A percentile compares a stretch with the other conserved stretches of the same genome.
phyloP scores from a whole-genome alignment of 352 stramenopile genomes.

The Nothophytophthora sp. region DNA sequence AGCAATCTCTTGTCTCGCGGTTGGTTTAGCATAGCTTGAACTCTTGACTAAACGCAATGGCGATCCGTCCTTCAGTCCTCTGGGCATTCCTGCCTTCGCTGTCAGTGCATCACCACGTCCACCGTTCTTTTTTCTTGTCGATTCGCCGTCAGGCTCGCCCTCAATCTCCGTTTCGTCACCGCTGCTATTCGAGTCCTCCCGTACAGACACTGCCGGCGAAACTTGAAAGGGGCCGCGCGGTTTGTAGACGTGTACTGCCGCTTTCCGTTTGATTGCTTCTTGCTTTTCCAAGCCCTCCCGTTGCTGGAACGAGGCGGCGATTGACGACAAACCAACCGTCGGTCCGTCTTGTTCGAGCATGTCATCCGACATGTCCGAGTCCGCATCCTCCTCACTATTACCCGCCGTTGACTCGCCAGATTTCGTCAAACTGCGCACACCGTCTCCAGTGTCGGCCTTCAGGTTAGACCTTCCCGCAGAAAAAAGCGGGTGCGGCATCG shows the following conservation, averaged over 20 bases:
- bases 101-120: neutral
- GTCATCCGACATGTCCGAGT: conserved; percentile 71
- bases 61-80: neutral
- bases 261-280: conserved; percentile 27
- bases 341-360: conserved; percentile 70
- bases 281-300: conserved; percentile 16
- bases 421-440: neutral
- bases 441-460: conserved; percentile 11
- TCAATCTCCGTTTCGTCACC: conserved; percentile 70
- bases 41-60: conserved; percentile 12
- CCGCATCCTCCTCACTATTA: conserved; percentile 30
- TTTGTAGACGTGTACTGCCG: conserved; percentile 40
- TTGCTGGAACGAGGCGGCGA: conserved; percentile 54
- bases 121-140: conserved; percentile 6
- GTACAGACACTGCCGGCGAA: conserved; percentile 27
- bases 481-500: conserved; percentile 25
- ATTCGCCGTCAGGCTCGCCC: conserved; percentile 45
- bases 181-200: conserved; percentile 43
- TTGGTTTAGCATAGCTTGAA: conserved; percentile 13
- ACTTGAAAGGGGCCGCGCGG: conserved; percentile 30
- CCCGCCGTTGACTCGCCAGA: conserved; percentile 1
- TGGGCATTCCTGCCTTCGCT: neutral
- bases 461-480: neutral
- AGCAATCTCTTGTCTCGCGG: neutral
- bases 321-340: conserved; percentile 40